A percentile compares a stretch with the other conserved stretches of the same genome.
Evolutionary conservation across 805 yeast genomes (phyloP).

Genomic region (Yarrowia hollandica): DNA sequence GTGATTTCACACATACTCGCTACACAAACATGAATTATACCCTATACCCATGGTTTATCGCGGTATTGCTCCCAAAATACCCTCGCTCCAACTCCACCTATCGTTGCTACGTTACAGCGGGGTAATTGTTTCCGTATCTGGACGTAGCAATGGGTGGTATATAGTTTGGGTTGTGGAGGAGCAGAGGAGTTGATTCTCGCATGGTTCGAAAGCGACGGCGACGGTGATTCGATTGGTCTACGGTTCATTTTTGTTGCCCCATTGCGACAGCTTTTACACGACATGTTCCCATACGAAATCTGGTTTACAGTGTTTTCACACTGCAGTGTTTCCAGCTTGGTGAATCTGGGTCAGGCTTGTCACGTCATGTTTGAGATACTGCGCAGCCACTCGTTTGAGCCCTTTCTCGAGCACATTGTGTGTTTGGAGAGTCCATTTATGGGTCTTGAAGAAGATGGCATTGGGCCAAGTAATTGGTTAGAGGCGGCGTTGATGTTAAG

Average conservation of each 20-base stretch:
- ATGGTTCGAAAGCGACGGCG: too few species aligned
- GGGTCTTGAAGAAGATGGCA: not conserved
- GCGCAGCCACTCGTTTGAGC: not conserved
- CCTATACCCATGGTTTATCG: too few species aligned
- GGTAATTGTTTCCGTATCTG: not conserved
- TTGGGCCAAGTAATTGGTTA: not conserved
- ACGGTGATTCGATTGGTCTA: too few species aligned
- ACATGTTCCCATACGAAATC: not conserved
- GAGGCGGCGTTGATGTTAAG: not conserved
- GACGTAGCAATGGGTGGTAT: not conserved
- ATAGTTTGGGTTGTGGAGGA: too few species aligned
- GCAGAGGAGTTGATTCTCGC: too few species aligned
- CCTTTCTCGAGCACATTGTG: not conserved
- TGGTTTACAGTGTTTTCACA: not conserved
- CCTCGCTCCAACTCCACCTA: too few species aligned
- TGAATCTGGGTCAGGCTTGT: not conserved
- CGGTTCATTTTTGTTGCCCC: too few species aligned
- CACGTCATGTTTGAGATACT: not conserved
- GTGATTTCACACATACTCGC: too few species aligned
- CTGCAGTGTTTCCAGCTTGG: not conserved
- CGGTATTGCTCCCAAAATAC: too few species aligned
- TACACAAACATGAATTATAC: too few species aligned
- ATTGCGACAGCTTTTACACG: too few species aligned
- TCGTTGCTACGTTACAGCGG: conserved; percentile 19
- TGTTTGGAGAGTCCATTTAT: not conserved